Percentiles rank a stretch among this genome's conserved stretches.
Evolutionary conservation across 129 eudicot species (phyloP).

Genomic region (Erigeron canadensis): DNA sequence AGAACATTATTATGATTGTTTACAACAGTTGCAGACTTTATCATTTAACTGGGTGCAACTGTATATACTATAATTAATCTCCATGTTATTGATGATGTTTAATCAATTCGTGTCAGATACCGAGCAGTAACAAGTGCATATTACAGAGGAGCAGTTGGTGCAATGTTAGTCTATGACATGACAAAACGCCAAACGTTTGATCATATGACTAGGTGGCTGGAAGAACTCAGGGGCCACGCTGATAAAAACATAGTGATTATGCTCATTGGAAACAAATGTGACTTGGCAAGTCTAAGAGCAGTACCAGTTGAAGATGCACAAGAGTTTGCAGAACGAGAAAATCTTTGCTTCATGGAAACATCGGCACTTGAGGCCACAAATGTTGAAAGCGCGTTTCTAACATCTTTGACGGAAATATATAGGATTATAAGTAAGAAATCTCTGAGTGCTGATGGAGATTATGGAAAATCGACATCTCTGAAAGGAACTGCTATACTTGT

Average conservation of each 20-base stretch:
- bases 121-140: conserved; percentile 7
- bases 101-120: background rate
- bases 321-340: conserved; percentile 42
- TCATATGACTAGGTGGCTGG: conserved; percentile 1
- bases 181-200: conserved; percentile 7
- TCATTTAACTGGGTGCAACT: too few species aligned
- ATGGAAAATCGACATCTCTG: background rate
- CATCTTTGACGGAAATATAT: background rate
- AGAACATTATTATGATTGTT: too few species aligned
- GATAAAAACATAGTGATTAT: conserved; percentile 11
- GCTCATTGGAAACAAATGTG: conserved; percentile 16
- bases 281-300: background rate
- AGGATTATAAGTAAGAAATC: background rate
- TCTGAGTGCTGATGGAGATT: background rate
- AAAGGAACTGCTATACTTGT: conserved; percentile 2
- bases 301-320: conserved; percentile 37
- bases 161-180: conserved; percentile 13
- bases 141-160: conserved; percentile 14
- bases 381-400: conserved; percentile 19
- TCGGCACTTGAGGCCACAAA: conserved; percentile 39
- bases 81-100: background rate
- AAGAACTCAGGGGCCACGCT: conserved; percentile 6
- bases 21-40: too few species aligned
- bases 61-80: too few species aligned
- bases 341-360: conserved; percentile 39